phyloP scores from a whole-genome alignment of 805 yeast genomes.

The Wickerhamomyces tratensis region DNA sequence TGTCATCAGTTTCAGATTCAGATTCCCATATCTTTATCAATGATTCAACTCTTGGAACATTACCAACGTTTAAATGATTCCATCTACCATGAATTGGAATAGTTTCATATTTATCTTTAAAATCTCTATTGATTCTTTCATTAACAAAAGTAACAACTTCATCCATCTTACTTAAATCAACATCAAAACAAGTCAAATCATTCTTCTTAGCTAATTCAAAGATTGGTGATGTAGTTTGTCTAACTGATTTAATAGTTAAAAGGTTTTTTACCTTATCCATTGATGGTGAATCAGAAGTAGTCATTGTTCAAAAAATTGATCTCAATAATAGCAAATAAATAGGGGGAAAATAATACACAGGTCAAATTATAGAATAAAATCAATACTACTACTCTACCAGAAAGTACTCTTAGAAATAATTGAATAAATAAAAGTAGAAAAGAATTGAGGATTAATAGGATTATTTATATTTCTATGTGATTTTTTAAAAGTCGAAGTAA shows the following conservation, averaged over 20 bases:
- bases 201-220: conserved; percentile 27
- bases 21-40: conserved; percentile 30
- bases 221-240: conserved; percentile 40
- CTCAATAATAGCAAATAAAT: too few relatives aligned
- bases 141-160: conserved; percentile 35
- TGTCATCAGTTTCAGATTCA: conserved; percentile 19
- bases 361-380: too few relatives aligned
- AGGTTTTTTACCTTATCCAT: background rate
- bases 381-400: too few relatives aligned
- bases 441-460: too few relatives aligned
- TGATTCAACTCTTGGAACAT: conserved; percentile 30
- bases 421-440: too few relatives aligned
- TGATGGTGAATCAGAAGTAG: background rate
- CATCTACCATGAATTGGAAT: conserved; percentile 65
- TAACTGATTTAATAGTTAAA: conserved; percentile 41
- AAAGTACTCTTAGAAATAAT: too few relatives aligned
- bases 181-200: conserved; percentile 33
- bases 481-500: too few relatives aligned
- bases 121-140: conserved; percentile 31
- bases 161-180: conserved; percentile 32
- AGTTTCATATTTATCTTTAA: conserved; percentile 28
- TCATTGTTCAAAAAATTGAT: too few relatives aligned
- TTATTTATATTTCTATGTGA: too few relatives aligned
- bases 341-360: too few relatives aligned
- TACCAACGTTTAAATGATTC: conserved; percentile 52